Evolutionary conservation across 2,329 filamentous ascomycete species (phyloP), one percentile per base, ranked within the genome.

Genomic region (Neonectria hederae): DNA sequence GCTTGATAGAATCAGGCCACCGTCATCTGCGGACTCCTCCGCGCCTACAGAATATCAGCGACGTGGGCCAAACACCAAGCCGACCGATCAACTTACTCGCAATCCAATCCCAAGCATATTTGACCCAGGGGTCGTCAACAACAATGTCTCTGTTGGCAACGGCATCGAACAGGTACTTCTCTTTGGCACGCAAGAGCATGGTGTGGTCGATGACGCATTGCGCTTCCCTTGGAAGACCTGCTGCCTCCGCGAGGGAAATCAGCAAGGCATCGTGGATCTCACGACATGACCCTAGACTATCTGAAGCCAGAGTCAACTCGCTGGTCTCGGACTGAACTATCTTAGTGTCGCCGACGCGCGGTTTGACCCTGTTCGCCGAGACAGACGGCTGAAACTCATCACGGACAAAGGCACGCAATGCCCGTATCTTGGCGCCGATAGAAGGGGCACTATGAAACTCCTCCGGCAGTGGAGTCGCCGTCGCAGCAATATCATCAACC

Each of bases 41-140:
- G 89, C 89, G 65, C 86, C 88, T 87, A 43, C 14, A 35, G 49
- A 52, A 49, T 53, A 63, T 77, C 45, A 77, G 71, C 42, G 19
- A 3, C 14, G 35, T 19, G 30, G 4, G 19, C 19, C 17, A 42
- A 26, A 22, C 19, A n/a, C 9, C 5, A 38, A 26, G 28, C 32
- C 13, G 21, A 13, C 40, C 10, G 11, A n/a, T 21, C 5, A 13
- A 83, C 82, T 74, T 73, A 89, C 91, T 88, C 63, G 86, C 84
- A 52, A 94, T 83, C 84, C 92, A 92, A 51, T 88, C 86, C 93
- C 93, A 97, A n/a, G 92, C 81, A 60, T 92, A 90, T 62, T 89
- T 85, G n/a, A 95, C 81, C 87, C 91, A 92, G 30, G 86, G 87
- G 72, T 94, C 90, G 65, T 93, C 91, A 6, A 84, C 82, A 1